Percentiles rank a stretch among this genome's conserved stretches.
These are phyloP conservation scores for Trichoderma semiorbis DNA, from an alignment of 2,329 filamentous ascomycete species.

Conservation along the genomic window DNA sequence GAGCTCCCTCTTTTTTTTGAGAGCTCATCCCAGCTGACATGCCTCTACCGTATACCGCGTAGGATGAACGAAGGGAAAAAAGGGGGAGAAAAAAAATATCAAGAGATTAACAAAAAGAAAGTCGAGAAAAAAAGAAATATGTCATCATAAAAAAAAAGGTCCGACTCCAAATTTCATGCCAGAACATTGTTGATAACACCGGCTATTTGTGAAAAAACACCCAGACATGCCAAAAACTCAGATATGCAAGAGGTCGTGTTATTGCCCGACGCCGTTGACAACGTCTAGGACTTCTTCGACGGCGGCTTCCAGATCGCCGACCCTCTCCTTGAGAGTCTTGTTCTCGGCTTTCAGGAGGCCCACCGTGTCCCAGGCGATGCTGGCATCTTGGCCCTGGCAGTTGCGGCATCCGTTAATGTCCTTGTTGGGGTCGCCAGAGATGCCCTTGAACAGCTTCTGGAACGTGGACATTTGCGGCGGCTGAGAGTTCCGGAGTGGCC, in stretches of 20 bases:
- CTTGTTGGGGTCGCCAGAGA: conserved; percentile 35
- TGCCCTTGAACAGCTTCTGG: conserved; percentile 43
- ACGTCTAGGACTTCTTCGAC: conserved; percentile 60
- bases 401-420: conserved; percentile 46
- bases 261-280: conserved; percentile 54
- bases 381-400: conserved; percentile 56
- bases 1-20: neutral
- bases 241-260: conserved; percentile 19
- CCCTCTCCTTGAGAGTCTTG: conserved; percentile 55
- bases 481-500: conserved; percentile 36
- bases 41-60: conserved; percentile 8
- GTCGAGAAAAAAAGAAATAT: neutral
- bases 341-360: conserved; percentile 60
- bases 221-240: conserved; percentile 13
- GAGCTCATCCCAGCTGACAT: conserved; percentile 10
- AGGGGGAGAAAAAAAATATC: neutral
- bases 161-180: conserved; percentile 11
- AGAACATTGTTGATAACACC: conserved; percentile 12
- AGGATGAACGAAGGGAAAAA: conserved; percentile 6
- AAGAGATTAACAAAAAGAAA: neutral
- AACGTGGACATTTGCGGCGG: conserved; percentile 33
- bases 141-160: conserved; percentile 1
- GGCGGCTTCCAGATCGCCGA: conserved; percentile 56
- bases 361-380: conserved; percentile 64
- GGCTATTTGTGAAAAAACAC: conserved; percentile 12